Percentiles rank a stretch among this genome's conserved stretches.
Conservation (phyloP, 2,329 filamentous ascomycete genomes). For the Fusarium napiforme region DNA sequence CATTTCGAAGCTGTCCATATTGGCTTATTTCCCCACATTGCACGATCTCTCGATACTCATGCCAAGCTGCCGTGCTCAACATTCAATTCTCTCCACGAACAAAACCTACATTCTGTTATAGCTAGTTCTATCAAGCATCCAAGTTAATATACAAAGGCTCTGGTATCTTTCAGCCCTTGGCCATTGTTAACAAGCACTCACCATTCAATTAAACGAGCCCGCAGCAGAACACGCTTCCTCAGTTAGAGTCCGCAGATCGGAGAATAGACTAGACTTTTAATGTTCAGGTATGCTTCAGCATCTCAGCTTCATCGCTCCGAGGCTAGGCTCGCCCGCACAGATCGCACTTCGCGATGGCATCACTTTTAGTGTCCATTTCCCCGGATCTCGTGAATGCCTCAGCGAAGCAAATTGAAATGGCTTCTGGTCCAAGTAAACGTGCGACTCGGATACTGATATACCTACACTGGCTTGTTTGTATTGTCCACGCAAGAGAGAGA, state of each 20-base stretch:
- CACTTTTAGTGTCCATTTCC: background rate
- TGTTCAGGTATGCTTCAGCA: rapidly evolving
- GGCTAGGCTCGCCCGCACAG: too few relatives aligned
- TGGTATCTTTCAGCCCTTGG: too few relatives aligned
- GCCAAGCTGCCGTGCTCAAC: background rate
- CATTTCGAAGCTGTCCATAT: background rate
- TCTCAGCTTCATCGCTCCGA: background rate
- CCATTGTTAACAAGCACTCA: too few relatives aligned
- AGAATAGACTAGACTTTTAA: background rate
- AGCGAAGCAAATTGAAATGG: rapidly evolving
- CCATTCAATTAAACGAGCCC: too few relatives aligned
- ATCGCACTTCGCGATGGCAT: background rate
- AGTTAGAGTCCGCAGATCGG: rapidly evolving
- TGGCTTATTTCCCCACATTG: background rate
- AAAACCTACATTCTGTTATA: rapidly evolving
- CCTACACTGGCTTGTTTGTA: background rate
- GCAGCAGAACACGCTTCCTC: too few relatives aligned
- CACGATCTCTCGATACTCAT: background rate
- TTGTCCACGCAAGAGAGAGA: rapidly evolving
- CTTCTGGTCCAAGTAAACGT: rapidly evolving
- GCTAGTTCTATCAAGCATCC: too few relatives aligned
- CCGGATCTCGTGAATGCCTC: background rate
- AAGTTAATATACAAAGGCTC: too few relatives aligned
- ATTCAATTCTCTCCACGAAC: rapidly evolving
- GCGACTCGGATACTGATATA: rapidly evolving